Base-by-base conservation (phyloP, 345 rosid genomes). In the Brassica juncea region DNA sequence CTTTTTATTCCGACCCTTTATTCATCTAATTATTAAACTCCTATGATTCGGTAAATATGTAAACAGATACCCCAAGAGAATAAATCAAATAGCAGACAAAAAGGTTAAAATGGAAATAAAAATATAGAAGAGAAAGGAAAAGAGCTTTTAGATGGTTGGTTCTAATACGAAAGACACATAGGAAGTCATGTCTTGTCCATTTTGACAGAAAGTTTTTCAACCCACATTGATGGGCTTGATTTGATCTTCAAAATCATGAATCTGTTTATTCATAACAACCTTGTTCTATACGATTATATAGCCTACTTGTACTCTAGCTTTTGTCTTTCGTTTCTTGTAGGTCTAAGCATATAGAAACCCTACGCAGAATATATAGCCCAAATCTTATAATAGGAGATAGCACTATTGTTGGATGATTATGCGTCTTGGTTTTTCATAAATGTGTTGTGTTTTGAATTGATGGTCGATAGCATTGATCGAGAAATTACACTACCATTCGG, bases 171-270 rank as follows among this genome's bases (percentile, higher is more conserved):
- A 80, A 68, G 82, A 73, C 74, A 73, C 42, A 64, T 68, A 60
- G 74, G 68, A 42, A 44, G 78, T 80, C 82, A 35, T 16, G 74
- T 80, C 82, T 73, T 73, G 74, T 79, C 82, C 21, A 61, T 68
- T 59, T 66, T 79, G 82, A 72, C 77, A 79, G 42, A 79, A 79
- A 79, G 77, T 2, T 69, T 66, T 67, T 79, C 62, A 73, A 66
- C 34, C 82, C 75, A 80, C 74, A 68, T 61, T 74, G 78, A 73
- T 80, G 74, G 82, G 78, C 70, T 44, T 79, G 74, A 80, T 62
- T 80, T 80, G 77, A 79, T 72, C 61, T 79, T 66, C 28, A 49
- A 57, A 78, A 72, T 66, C 73, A 72, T 78, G 82, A 72, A 78
- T 66, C 54, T 78, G 52, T 72, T 66, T 66, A 4, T 34, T 27